These are phyloP conservation scores for Talaromyces adpressus DNA, from an alignment of 495 filamentous ascomycete species.

Conservation along the genomic window DNA sequence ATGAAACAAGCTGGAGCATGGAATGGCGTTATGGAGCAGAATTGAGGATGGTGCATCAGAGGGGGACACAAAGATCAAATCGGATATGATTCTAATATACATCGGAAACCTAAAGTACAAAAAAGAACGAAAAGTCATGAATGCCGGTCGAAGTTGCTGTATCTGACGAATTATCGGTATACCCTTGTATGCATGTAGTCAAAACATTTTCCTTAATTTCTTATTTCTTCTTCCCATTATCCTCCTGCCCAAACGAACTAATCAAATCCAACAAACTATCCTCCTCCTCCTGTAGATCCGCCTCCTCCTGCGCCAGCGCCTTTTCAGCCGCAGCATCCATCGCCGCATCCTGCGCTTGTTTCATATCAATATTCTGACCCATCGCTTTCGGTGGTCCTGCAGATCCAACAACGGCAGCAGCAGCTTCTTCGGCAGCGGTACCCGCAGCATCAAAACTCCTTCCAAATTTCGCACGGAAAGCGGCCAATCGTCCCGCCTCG, in stretches of 20 bases:
- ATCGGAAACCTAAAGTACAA: neutral
- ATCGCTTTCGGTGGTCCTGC: neutral
- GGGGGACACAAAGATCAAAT: neutral
- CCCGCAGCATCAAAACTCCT: slow-evolving; percentile 66
- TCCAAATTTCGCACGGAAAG: slow-evolving; percentile 80
- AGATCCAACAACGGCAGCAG: slow-evolving; percentile 4
- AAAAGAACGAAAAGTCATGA: neutral
- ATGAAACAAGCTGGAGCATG: neutral
- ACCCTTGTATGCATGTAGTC: neutral
- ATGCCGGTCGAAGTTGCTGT: neutral
- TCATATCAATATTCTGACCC: neutral
- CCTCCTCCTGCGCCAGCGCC: slow-evolving; percentile 20
- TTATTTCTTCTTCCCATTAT: slow-evolving; percentile 27
- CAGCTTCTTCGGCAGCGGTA: slow-evolving; percentile 17
- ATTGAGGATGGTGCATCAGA: neutral
- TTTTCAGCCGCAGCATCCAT: slow-evolving; percentile 21
- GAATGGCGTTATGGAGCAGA: neutral
- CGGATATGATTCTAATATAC: neutral
- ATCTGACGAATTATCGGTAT: neutral
- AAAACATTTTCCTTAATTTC: no score
- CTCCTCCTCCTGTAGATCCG: slow-evolving; percentile 32
- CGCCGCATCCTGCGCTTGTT: slow-evolving; percentile 16
- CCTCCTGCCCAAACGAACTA: slow-evolving; percentile 45
- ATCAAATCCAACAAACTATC: slow-evolving; percentile 68
- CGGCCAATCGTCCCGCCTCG: slow-evolving; percentile 82